Base-by-base conservation (phyloP, 106 monocot genomes). In the Dioscorea dumetorum region DNA sequence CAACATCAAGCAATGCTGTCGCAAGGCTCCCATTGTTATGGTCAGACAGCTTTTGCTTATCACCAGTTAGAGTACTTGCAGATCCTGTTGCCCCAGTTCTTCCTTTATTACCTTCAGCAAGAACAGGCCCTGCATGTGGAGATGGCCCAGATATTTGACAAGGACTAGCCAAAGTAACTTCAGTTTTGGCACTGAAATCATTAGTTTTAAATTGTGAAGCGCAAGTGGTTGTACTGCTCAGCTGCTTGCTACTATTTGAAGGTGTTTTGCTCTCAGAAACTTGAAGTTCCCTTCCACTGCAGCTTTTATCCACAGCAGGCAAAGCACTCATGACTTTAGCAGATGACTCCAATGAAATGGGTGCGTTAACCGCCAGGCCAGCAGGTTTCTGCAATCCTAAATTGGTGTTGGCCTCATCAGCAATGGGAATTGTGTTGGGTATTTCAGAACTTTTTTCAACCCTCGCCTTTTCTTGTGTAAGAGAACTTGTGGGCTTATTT, bases 91-190 rank as follows among this genome's bases (percentile, higher is more conserved):
- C 18, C 65, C 21, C 53, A 50, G 33, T 31, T n/a, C 66, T 70
- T 49, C 67, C 78, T 72, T 49, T 53, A 11, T 54, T 31, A 51
- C 68, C 72, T 69, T 77, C 67, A 57, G 67, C 54, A 65, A 50
- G 11, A 21, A 60, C 50, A 70, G 67, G 18, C 21, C 58, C 49
- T 24, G 33, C 60, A 63, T 67, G 58, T 48, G 28, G 14, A 54
- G 50, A 63, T 34, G 63, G 50, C 18, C 12, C 24, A 71, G 28
- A 24, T 0, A n/a, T 61, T 23, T 49, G 58, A 11, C 19, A 53
- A 49, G 48, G 61, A 52, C 33, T 32, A 53, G 67, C 61, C 21
- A 78, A 62, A 22, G 64, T 66, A n/a, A 59, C 7, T 8, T 54
- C 66, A 63, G 8, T 33, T 32, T 78, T 77, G 49, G 33, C 57